Conservation (phyloP, 78 protist species). For the Pelomyxa schiedti region DNA sequence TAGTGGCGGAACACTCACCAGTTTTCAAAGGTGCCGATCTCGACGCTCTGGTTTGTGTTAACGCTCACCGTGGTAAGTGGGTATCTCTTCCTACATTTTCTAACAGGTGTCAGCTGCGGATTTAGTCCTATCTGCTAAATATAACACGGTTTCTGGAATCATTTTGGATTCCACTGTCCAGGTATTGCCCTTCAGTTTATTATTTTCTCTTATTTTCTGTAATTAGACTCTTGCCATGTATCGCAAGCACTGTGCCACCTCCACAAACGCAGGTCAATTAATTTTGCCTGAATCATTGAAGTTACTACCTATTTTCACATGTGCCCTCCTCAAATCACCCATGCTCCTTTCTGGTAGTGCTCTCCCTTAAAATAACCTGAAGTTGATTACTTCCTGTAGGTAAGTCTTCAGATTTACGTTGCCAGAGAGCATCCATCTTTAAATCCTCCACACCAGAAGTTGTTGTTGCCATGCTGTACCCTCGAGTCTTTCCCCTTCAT, state of each 20-base stretch:
- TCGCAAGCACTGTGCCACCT: conserved; percentile 40
- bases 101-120: too few species aligned
- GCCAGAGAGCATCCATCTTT: neutral
- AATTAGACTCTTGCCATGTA: conserved; percentile 29
- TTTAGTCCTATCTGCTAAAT: too few species aligned
- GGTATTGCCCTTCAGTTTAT: too few species aligned
- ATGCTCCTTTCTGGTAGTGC: conserved; percentile 7
- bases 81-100: too few species aligned
- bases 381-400: too few species aligned
- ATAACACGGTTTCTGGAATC: too few species aligned
- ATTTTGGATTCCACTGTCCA: too few species aligned
- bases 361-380: neutral
- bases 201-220: too few species aligned
- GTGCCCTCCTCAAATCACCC: conserved; percentile 50
- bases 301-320: conserved; percentile 32
- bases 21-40: conserved; percentile 34
- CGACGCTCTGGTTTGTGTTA: conserved; percentile 25
- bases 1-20: neutral
- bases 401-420: conserved; percentile 18
- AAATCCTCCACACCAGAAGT: conserved; percentile 9
- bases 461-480: conserved; percentile 33
- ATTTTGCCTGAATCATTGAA: conserved; percentile 42
- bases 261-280: conserved; percentile 24
- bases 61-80: too few species aligned
- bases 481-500: conserved; percentile 35